Evolutionary conservation across 2,329 filamentous ascomycete species (phyloP).

Genomic region (Aspergillus sp.): DNA sequence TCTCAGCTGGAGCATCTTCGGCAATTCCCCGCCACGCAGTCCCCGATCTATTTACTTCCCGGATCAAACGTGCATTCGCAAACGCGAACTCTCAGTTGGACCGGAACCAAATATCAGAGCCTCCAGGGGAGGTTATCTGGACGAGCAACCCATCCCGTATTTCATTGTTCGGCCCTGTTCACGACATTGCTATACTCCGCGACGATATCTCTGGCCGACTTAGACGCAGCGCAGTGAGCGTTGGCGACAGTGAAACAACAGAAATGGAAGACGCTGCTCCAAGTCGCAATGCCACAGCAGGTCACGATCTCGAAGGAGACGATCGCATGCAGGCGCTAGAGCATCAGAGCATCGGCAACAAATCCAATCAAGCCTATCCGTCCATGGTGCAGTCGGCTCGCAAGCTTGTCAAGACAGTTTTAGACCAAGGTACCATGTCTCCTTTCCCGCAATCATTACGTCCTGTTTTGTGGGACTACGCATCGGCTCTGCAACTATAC

Average conservation of each 20-base stretch:
- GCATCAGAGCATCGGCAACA: slow-evolving; percentile 18
- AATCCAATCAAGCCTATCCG: slow-evolving; percentile 28
- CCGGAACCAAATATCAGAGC: slow-evolving; percentile 52
- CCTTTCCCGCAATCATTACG: slow-evolving; percentile 81
- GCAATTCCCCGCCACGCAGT: slow-evolving; percentile 59
- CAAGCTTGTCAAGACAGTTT: slow-evolving; percentile 84
- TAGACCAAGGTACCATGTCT: slow-evolving; percentile 87
- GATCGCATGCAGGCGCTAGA: slow-evolving; percentile 28
- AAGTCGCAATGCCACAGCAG: slow-evolving; percentile 30
- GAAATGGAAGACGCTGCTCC: slow-evolving; percentile 33
- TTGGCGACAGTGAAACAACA: slow-evolving; percentile 54
- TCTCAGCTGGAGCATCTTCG: slow-evolving; percentile 57
- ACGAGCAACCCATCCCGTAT: slow-evolving; percentile 84
- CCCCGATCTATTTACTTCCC: slow-evolving; percentile 87
- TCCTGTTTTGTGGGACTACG: slow-evolving; percentile 90
- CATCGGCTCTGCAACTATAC: slow-evolving; percentile 76
- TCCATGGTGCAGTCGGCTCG: slow-evolving; percentile 58
- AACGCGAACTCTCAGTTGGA: slow-evolving; percentile 74
- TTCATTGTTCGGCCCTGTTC: slow-evolving; percentile 81
- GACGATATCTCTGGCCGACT: slow-evolving; percentile 85
- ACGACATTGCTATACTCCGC: slow-evolving; percentile 84
- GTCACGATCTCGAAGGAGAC: slow-evolving; percentile 39
- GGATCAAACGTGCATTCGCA: slow-evolving; percentile 79
- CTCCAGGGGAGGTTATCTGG: slow-evolving; percentile 78
- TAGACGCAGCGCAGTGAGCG: slow-evolving; percentile 73